Evolutionary conservation across 495 filamentous ascomycete species (phyloP).

Genomic region (Penicillium atrosanguineum): DNA sequence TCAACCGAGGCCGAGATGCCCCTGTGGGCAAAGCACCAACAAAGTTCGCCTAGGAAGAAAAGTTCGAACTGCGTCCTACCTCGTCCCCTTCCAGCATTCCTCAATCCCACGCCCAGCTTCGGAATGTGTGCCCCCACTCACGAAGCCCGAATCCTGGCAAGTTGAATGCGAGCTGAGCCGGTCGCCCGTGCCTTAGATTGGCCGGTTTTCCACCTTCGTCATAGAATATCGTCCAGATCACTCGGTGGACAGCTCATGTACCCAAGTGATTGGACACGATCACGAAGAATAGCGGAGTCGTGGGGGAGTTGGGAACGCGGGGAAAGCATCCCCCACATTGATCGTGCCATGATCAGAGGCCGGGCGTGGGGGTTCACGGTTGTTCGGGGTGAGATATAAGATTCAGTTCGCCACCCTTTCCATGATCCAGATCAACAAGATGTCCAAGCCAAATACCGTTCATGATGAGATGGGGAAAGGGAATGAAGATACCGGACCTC

Average conservation of each 20-base stretch:
- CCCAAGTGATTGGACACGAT: not conserved
- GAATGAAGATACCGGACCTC: conserved; percentile 10
- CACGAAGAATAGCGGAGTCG: conserved; percentile 3
- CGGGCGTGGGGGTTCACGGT: conserved; percentile 5
- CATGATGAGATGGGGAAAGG: conserved; percentile 19
- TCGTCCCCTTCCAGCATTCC: too few relatives aligned
- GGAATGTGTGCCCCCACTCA: not conserved
- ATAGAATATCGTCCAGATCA: not conserved
- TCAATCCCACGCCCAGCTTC: not conserved
- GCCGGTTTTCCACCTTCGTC: not conserved
- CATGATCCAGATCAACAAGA: not conserved
- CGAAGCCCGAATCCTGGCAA: not conserved
- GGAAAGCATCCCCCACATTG: conserved; percentile 8
- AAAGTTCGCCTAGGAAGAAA: too few relatives aligned
- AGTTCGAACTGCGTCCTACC: too few relatives aligned
- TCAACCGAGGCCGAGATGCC: too few relatives aligned
- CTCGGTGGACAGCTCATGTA: not conserved
- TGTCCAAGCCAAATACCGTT: conserved; percentile 17
- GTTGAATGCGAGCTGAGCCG: not conserved
- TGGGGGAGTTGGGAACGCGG: conserved; percentile 12
- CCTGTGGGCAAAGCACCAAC: too few relatives aligned
- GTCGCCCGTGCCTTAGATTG: not conserved
- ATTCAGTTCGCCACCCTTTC: not conserved
- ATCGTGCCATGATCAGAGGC: not conserved
- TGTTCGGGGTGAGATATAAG: not conserved